Conservation (phyloP, 805 yeast species). For the Kodamaea nitidulidarum region DNA sequence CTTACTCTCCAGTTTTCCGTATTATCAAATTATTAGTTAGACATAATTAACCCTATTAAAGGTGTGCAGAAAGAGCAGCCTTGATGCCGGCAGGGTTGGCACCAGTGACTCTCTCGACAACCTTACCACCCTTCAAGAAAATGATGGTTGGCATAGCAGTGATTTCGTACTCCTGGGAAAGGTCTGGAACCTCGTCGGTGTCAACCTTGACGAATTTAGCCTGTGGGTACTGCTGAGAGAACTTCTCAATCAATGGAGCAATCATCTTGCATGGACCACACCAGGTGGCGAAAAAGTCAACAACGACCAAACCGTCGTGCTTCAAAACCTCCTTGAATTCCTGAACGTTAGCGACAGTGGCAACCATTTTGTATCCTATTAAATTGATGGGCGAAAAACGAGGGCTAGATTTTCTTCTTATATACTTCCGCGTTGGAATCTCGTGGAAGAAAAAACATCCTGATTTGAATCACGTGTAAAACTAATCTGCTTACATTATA, state of each 20-base stretch:
- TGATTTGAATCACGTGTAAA: conserved; percentile 8
- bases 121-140: conserved; percentile 79
- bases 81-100: conserved; percentile 85
- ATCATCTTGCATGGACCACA: conserved; percentile 99
- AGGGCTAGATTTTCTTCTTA: background rate
- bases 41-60: conserved; percentile 25
- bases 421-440: conserved; percentile 1
- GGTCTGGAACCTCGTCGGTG: conserved; percentile 76
- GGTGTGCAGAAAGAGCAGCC: conserved; percentile 54
- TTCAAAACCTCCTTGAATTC: conserved; percentile 68
- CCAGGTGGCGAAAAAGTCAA: conserved; percentile 97
- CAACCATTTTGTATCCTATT: conserved; percentile 30
- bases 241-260: conserved; percentile 87
- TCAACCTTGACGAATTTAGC: conserved; percentile 87
- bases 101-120: conserved; percentile 77
- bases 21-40: too few species aligned
- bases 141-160: conserved; percentile 60
- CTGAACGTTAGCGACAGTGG: conserved; percentile 24
- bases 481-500: background rate
- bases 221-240: conserved; percentile 59
- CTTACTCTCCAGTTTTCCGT: background rate
- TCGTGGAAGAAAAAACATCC: conserved; percentile 1
- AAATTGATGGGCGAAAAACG: background rate
- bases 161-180: conserved; percentile 63
- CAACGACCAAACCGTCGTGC: conserved; percentile 73